Base-by-base conservation (phyloP, 352 stramenopile genomes). In the Globisporangium rhizosaccharum region DNA sequence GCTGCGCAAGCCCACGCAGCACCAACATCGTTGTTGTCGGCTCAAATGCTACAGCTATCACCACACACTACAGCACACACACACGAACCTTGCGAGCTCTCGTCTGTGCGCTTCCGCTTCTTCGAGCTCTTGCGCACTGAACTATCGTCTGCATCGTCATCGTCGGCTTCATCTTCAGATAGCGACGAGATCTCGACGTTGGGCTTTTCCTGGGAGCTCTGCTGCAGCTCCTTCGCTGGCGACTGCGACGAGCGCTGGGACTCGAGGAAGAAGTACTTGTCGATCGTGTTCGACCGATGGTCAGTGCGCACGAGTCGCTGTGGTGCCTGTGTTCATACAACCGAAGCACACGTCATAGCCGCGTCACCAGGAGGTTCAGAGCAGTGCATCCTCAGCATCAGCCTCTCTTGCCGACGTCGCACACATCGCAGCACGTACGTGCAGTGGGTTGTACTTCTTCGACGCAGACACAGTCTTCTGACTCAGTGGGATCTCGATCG, bases 251-350 rank as follows among this genome's bases (percentile, higher is more conserved):
- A 88, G 56, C 71, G 75, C 57, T 94, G 85, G 0, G 83, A 94
- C 9, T 88, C 73, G 11, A 93, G 68, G 62, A 90, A 90, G 52
- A 70, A 88, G 61, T 86, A 95, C 57, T 89, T 92, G 66, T 93
- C 85, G 20, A 95, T 93, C n/a, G 82, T 92, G 63, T 81, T 93
- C 5, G 84, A 86, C 20, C 82, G 81, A 62, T 90, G 77, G 44
- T 95, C 85, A 1, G 85, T 95, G 60, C 85, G 78, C 23, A 95
- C 85, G 30, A 95, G 67, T 55, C 81, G 79, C 59, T 92, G 81
- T 1, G 85, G 85, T 56, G 84, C 84, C 82, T 94, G 56, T 14
- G 55, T n/a, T 2, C 36, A 45, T 25, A 26, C 9, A 48, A 3
- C 12, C 11, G 30, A 0, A 30, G 17, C 58, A 14, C 11, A 51